Evolutionary conservation across 768 basidiomycete species (phyloP).

Genomic region (Coprinopsis strossmayeri): DNA sequence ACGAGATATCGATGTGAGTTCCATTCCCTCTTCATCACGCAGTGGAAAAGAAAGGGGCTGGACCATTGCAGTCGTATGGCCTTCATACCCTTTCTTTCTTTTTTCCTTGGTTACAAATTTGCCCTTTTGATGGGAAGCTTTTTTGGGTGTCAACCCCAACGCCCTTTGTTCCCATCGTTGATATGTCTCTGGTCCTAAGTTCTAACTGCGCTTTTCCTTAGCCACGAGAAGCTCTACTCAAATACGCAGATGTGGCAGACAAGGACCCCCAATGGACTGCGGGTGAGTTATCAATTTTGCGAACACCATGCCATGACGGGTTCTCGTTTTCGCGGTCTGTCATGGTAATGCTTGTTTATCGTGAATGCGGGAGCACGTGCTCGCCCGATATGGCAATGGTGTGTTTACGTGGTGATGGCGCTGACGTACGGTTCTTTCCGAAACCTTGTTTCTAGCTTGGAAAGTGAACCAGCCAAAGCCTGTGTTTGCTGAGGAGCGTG

Average conservation of each 20-base stretch:
- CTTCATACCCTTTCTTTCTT: constrained; percentile 5
- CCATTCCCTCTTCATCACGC: background rate
- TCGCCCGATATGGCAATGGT: constrained; percentile 26
- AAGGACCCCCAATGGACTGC: constrained; percentile 78
- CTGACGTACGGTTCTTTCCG: constrained; percentile 62
- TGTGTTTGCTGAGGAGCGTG: constrained; percentile 66
- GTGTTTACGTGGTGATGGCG: constrained; percentile 38
- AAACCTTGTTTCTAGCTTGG: constrained; percentile 68
- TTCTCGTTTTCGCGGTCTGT: constrained; percentile 11
- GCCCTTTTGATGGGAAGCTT: constrained; percentile 12
- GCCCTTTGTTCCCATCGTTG: constrained; percentile 20
- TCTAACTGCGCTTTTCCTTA: constrained; percentile 29
- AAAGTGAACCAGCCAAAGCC: constrained; percentile 78
- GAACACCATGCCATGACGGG: constrained; percentile 4
- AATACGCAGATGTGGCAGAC: constrained; percentile 75
- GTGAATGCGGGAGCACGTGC: constrained; percentile 28
- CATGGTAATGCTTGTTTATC: background rate
- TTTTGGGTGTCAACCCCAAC: constrained; percentile 18
- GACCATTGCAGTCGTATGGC: background rate
- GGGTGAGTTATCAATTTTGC: constrained; percentile 48
- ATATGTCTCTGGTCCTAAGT: constrained; percentile 11
- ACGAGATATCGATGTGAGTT: constrained; percentile 90
- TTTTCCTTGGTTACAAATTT: constrained; percentile 16
- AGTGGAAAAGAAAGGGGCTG: background rate
- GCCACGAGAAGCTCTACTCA: constrained; percentile 96